Base-by-base conservation (phyloP, 2,329 filamentous ascomycete species). In the Fusarium sterilihyphosum region DNA sequence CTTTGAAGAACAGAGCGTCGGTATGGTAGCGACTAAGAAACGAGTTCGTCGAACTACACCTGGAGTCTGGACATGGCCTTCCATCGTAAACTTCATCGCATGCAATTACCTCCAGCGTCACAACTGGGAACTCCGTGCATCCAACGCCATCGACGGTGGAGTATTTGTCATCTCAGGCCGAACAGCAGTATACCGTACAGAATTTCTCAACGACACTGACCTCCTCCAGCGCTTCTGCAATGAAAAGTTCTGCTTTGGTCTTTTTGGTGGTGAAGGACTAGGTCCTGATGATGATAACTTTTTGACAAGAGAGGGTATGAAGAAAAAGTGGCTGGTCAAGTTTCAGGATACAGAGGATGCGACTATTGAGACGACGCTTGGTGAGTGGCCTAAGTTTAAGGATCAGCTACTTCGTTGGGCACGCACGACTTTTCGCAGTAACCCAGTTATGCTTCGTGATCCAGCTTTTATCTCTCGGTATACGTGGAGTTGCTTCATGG, bases 231-330 rank as follows among this genome's bases (percentile, higher is more conserved):
- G 73, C 0, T 91, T 88, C 77, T 78, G 81, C 4, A 82, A 86
- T 56, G 90, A 92, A 74, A 80, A 61, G 14, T 90, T 88, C 82
- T 84, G 86, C 65, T 85, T 86, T 31, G 81, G 82, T 0, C 52
- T 78, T 0, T 81, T 86, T 2, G 83, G 77, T 8, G 67, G 70
- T 2, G 24, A 81, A 2, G 84, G 84, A 2, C 86, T 86, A 26
- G 83, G 84, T 1, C 75, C 77, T 0, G 90, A 92, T 69, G 90
- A 92, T 66, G 90, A 92, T 81, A 92, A 92, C 78, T 91, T 86
- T 74, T 82, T 89, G 41, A 92, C 90, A 0, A 83, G 90, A 17
- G 89, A 85, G 69, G 83, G 87, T 11, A 84, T 89, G 47, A 81
- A 81, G 16, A 78, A 85, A 11, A 85, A 84, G n/a, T 90, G 85